Evolutionary conservation across 208 protist species (phyloP), one percentile per base, ranked within the genome.

Genomic region (Trypanosoma brucei): DNA sequence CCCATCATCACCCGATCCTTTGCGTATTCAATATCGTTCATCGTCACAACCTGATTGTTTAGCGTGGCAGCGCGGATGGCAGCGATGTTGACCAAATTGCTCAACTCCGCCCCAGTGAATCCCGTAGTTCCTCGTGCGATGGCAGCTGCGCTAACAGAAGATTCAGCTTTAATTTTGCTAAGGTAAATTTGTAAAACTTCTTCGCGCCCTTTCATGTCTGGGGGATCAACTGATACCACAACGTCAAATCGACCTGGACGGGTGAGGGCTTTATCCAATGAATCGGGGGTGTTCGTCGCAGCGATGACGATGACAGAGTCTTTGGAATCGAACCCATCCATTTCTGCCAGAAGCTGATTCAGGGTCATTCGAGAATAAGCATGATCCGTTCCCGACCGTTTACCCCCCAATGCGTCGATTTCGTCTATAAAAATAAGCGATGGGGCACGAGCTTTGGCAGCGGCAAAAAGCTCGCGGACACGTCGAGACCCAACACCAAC

Each of bases 351-450:
- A 46, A 99, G 91, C 83, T 98, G 97, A 74, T 98, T 98, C 49
- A 99, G 84, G 34, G 97, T 98, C 91, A 97, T 96, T 30, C 88
- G 83, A 3, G 84, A 91, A 52, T 86, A 80, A 6, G 75, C 60
- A 55, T 87, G 78, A 65, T 95, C 89, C 22, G 48, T 65, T 36
- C 76, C 51, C 40, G 78, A 82, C 58, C 95, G 82, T 46, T 78
- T 86, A 22, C 82, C 84, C 11, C 95, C 98, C 7, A 99, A 77
- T 0, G 96, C 93, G 74, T 99, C 98, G 61, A 99, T 97, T 76
- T 99, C 98, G 83, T 99, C 97, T 49, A 99, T 99, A 71, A 99
- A 99, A 50, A 99, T 98, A 57, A 99, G 93, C 51, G 95, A 95
- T 37, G 97, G 97, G 14, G 90, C 61, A 46, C 90, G 62, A n/a